A percentile compares a stretch with the other conserved stretches of the same genome.
Conservation (phyloP, 768 basidiomycete species). For the Boletus rufocinnamomeus region DNA sequence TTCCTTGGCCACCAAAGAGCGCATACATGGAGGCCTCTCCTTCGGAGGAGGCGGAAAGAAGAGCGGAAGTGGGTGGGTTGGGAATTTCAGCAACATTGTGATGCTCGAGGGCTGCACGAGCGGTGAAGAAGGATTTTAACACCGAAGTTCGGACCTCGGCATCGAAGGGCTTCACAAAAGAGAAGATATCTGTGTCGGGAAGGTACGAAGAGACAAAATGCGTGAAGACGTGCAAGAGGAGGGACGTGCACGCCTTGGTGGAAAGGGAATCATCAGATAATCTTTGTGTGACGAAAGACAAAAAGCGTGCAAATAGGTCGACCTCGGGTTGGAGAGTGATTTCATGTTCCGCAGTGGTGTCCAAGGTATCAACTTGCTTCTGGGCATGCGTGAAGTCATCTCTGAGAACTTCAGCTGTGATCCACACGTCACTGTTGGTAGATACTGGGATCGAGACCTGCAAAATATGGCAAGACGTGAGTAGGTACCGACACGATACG, state of each 20-base stretch:
- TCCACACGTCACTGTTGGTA: constrained; percentile 82
- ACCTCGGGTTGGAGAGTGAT: constrained; percentile 64
- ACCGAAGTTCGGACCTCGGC: constrained; percentile 75
- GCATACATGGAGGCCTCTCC: constrained; percentile 81
- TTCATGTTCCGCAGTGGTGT: constrained; percentile 53
- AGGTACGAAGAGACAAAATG: constrained; percentile 81
- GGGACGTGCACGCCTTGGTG: constrained; percentile 52
- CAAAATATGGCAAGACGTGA: constrained; percentile 7
- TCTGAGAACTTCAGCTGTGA: constrained; percentile 85
- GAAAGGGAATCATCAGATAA: constrained; percentile 57
- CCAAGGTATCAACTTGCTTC: constrained; percentile 56
- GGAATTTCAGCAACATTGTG: constrained; percentile 58
- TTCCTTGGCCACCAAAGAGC: constrained; percentile 96
- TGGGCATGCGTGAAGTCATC: constrained; percentile 82
- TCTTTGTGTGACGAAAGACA: constrained; percentile 71
- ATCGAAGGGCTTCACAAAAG: constrained; percentile 73
- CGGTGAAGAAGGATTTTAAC: constrained; percentile 76
- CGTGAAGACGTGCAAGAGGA: constrained; percentile 74
- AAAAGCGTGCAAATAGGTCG: constrained; percentile 81
- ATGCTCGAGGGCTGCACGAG: constrained; percentile 68
- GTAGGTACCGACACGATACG: not conserved
- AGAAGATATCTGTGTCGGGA: constrained; percentile 73
- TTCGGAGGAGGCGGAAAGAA: constrained; percentile 61
- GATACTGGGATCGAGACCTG: constrained; percentile 89
- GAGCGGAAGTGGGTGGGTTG: constrained; percentile 60